Base-by-base conservation (phyloP, 2,329 filamentous ascomycete species). In the Paramyrothecium roridum region DNA sequence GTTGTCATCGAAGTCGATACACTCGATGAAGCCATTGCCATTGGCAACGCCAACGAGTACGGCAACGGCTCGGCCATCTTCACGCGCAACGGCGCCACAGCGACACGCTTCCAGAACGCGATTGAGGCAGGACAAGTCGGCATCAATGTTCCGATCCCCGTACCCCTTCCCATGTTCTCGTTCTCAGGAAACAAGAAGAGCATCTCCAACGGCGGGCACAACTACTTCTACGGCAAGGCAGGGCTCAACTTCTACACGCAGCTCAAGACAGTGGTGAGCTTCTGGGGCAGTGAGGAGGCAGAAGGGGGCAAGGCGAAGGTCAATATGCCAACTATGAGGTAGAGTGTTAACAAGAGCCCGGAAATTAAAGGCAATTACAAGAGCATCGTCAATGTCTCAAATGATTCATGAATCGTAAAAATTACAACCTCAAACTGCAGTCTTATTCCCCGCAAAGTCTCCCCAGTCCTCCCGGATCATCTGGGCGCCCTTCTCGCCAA, bases 231-330 rank as follows among this genome's bases (percentile, higher is more conserved):
- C 70, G 87, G 87, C 62, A 88, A 88, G 75, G 82, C 84, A 3
- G 87, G 86, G 17, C 65, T 90, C 59, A 77, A 84, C 57, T 90
- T 90, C 71, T 90, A 88, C 70, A 90, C 87, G 16, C 87, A 89
- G 73, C 79, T 84, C 68, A 89, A 89, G 83, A 90, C 87, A 3
- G 86, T 90, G 54, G 90, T 87, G 48, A 87, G 83, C 63, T 72
- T 87, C 62, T 89, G 87, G 87, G 80, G 79, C 61, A 78, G 76
- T 52, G 84, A 88, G 70, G 86, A 89, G 73, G 86, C 85, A 7
- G 46, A 3, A 22, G 46, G 46, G 20, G 7, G 10, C 3, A 48
- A 21, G 46, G 46, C 46, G n/a, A 48, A 22, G 6, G 46, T 48
- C 6, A 48, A 48, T 21, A 48, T 48, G 46, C 46, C 46, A 6